Evolutionary conservation across 2,329 filamentous ascomycete species (phyloP), one percentile per base, ranked within the genome.

Genomic region (Septoria linicola): DNA sequence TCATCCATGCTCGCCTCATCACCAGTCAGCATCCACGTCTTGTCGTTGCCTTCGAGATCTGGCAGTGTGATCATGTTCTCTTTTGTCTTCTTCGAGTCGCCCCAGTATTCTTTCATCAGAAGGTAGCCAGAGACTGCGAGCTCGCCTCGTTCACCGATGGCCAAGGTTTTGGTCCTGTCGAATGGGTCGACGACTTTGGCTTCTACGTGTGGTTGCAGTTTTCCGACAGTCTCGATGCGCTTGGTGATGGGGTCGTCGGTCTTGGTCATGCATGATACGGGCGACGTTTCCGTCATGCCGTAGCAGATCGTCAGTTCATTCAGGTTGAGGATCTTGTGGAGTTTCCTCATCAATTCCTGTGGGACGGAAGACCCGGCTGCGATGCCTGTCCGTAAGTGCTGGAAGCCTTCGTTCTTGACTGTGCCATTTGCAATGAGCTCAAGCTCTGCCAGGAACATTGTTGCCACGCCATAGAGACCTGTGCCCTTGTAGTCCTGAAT

Each of bases 361-460:
- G 93, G 92, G 1, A 97, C 85, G n/a, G 83, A 87, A 49, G 82
- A 87, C 0, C 93, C 93, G 0, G 92, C 89, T 8, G 87, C 90
- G 60, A 97, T 96, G 23, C 93, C 93, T n/a, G 92, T 97, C 36
- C 84, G 78, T 4, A 97, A 76, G 56, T 82, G 67, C 44, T 83
- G 70, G 63, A 87, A 86, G 0, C 83, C 83, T 48, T 76, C 69
- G 27, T 73, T 72, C 56, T 36, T 66, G 17, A 67, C 59, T 2
- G 61, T 63, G 16, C 59, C 56, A 49, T 63, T 55, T 53, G 49
- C 50, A 6, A 96, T 78, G 1, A 91, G 79, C 59, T 95, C 89
- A 3, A 97, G 79, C 63, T 95, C 84, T 20, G 91, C 85, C n/a
- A 85, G 80, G 63, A 96, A 92, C 93, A 97, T 99, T 46, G 92